phyloP scores from a whole-genome alignment of 2,329 filamentous ascomycete species.

The Hymenoscyphus salicellus region DNA sequence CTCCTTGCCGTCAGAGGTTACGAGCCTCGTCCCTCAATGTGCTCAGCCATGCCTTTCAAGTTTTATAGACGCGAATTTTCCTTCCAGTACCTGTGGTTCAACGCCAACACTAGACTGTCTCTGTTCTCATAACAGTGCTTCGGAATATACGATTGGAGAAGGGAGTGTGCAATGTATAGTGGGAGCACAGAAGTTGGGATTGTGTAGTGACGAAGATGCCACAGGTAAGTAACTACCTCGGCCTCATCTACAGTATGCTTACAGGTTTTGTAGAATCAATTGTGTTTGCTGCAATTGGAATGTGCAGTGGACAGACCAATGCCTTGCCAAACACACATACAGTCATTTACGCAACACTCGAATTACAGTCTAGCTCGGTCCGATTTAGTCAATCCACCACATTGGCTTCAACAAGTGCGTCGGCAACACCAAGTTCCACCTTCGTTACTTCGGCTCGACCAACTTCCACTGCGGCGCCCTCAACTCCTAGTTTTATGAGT shows the following conservation, averaged over 20 bases:
- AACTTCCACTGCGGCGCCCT: not conserved
- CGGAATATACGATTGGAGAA: slow-evolving; percentile 69
- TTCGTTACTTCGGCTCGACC: slow-evolving; percentile 9
- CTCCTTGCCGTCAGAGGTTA: slow-evolving; percentile 30
- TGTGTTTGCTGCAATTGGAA: slow-evolving; percentile 51
- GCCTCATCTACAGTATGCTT: not conserved
- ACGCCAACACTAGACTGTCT: slow-evolving; percentile 58
- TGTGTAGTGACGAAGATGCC: slow-evolving; percentile 50
- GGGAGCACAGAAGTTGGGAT: slow-evolving; percentile 48
- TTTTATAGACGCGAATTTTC: slow-evolving; percentile 62
- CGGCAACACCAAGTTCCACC: slow-evolving; percentile 14
- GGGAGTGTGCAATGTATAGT: slow-evolving; percentile 65
- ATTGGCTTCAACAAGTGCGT: slow-evolving; percentile 13
- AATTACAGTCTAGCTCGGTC: slow-evolving; percentile 40
- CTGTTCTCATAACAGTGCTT: slow-evolving; percentile 56
- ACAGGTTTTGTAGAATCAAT: slow-evolving; percentile 38
- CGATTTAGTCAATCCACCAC: slow-evolving; percentile 28
- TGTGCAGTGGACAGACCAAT: slow-evolving; percentile 53
- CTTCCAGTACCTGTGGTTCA: slow-evolving; percentile 46
- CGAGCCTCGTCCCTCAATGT: slow-evolving; percentile 43
- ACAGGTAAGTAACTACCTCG: slow-evolving; percentile 17
- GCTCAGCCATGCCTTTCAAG: slow-evolving; percentile 59
- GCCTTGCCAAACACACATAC: slow-evolving; percentile 57
- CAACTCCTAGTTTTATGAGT: slow-evolving; percentile 12
- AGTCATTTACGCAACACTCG: slow-evolving; percentile 56